These are phyloP conservation scores for Furcasterigmium furcatum DNA, from an alignment of 2,329 filamentous ascomycete species.

Conservation along the genomic window DNA sequence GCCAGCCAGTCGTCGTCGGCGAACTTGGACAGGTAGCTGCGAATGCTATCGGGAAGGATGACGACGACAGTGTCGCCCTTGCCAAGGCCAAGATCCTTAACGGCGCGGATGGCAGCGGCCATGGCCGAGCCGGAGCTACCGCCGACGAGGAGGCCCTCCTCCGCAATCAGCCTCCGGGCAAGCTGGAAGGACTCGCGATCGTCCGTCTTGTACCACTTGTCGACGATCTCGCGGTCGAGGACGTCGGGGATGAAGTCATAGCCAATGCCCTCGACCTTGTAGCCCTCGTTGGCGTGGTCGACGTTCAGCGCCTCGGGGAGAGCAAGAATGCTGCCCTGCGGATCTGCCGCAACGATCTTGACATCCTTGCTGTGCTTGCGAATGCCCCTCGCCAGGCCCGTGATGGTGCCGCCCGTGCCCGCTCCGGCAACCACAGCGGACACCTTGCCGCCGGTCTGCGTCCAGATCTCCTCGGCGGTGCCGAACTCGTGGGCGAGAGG, in stretches of 20 bases:
- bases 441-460: conserved; percentile 80
- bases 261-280: conserved; percentile 98
- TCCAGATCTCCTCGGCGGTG: conserved; percentile 95
- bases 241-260: conserved; percentile 99
- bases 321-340: conserved; percentile 86
- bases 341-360: conserved; percentile 90
- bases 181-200: conserved; percentile 88
- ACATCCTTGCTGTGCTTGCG: conserved; percentile 82
- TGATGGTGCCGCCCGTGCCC: conserved; percentile 93
- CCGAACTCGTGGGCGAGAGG: conserved; percentile 90
- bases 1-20: conserved; percentile 98
- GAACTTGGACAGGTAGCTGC: conserved; percentile 97
- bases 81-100: conserved; percentile 71
- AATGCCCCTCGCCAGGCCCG: conserved; percentile 79
- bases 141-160: conserved; percentile 91
- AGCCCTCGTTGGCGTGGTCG: conserved; percentile 75
- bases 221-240: conserved; percentile 72
- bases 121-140: conserved; percentile 93
- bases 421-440: conserved; percentile 86
- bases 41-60: conserved; percentile 89
- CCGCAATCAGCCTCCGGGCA: conserved; percentile 84
- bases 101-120: conserved; percentile 73
- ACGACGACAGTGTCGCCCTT: conserved; percentile 89
- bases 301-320: conserved; percentile 77
- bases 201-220: conserved; percentile 98